Conservation (phyloP, 331 rosid genomes). For the Erythrophleum ivorense region DNA sequence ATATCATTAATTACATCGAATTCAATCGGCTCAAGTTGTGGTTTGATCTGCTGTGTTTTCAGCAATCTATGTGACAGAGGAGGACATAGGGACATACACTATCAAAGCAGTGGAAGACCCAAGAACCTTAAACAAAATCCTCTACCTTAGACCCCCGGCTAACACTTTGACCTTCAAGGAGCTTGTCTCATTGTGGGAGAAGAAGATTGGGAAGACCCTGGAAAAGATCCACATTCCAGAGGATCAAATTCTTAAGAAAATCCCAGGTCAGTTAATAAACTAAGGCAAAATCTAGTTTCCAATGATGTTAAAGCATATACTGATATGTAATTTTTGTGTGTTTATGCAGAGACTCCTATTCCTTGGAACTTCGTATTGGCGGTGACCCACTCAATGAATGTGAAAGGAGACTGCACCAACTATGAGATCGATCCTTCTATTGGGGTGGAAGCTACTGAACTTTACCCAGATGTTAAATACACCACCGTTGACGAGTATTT, state of each 20-base stretch:
- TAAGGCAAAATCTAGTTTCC: not conserved
- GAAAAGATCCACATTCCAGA: slow-evolving; percentile 49
- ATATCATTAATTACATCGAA: not conserved
- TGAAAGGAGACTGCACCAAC: slow-evolving; percentile 48
- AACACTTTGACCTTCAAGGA: slow-evolving; percentile 53
- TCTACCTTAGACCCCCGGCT: slow-evolving; percentile 51
- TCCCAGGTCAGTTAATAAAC: slow-evolving; percentile 41
- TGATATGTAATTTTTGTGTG: not conserved
- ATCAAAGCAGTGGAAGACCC: slow-evolving; percentile 63
- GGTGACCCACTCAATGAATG: slow-evolving; percentile 39
- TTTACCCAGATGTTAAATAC: slow-evolving; percentile 53
- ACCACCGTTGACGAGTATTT: slow-evolving; percentile 45
- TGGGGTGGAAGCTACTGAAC: slow-evolving; percentile 49
- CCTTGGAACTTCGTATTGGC: slow-evolving; percentile 42
- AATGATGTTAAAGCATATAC: not conserved
- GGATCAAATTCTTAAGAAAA: slow-evolving; percentile 51
- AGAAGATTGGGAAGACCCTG: slow-evolving; percentile 59
- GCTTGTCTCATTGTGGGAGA: slow-evolving; percentile 62
- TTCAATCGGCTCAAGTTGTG: not conserved
- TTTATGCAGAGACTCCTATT: slow-evolving; percentile 42
- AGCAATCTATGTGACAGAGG: slow-evolving; percentile 55
- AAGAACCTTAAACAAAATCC: slow-evolving; percentile 56
- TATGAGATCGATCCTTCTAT: slow-evolving; percentile 49
- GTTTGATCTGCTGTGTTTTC: not conserved
- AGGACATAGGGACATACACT: slow-evolving; percentile 55